Conservation (phyloP, 2,329 filamentous ascomycete species). For the Aspergillus unguis region DNA sequence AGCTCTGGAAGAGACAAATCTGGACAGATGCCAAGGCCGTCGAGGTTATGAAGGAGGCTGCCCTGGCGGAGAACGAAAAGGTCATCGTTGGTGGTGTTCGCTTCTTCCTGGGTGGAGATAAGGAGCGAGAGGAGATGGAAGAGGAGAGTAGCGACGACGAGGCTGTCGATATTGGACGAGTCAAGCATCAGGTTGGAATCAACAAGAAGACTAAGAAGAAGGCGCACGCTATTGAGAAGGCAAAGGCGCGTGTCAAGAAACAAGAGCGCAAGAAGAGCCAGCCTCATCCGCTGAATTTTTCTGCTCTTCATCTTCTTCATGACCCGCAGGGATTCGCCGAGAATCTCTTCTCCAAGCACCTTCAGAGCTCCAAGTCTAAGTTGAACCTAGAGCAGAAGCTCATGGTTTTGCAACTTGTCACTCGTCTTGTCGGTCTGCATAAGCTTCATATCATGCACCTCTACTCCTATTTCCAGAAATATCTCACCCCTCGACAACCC, state of each 20-base stretch:
- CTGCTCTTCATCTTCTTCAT: constrained; percentile 86
- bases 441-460: constrained; percentile 84
- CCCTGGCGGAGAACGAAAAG: constrained; percentile 86
- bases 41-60: constrained; percentile 96
- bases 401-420: constrained; percentile 85
- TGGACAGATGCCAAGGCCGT: constrained; percentile 94
- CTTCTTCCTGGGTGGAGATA: constrained; percentile 95
- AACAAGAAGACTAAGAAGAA: constrained; percentile 97
- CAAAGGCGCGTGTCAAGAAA: constrained; percentile 75
- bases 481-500: constrained; percentile 80
- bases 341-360: constrained; percentile 80
- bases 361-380: constrained; percentile 81
- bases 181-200: constrained; percentile 82
- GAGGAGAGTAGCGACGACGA: constrained; percentile 83
- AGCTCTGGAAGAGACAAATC: constrained; percentile 93
- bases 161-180: constrained; percentile 69
- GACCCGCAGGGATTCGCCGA: constrained; percentile 95
- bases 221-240: constrained; percentile 72
- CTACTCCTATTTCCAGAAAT: constrained; percentile 96
- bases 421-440: constrained; percentile 85
- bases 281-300: constrained; percentile 90
- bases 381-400: constrained; percentile 85
- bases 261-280: constrained; percentile 84
- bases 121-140: constrained; percentile 88
- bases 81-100: constrained; percentile 81